A percentile compares a stretch with the other conserved stretches of the same genome.
These are phyloP conservation scores for Blumeria hordei DNA, from an alignment of 2,329 filamentous ascomycete species.

Conservation along the genomic window DNA sequence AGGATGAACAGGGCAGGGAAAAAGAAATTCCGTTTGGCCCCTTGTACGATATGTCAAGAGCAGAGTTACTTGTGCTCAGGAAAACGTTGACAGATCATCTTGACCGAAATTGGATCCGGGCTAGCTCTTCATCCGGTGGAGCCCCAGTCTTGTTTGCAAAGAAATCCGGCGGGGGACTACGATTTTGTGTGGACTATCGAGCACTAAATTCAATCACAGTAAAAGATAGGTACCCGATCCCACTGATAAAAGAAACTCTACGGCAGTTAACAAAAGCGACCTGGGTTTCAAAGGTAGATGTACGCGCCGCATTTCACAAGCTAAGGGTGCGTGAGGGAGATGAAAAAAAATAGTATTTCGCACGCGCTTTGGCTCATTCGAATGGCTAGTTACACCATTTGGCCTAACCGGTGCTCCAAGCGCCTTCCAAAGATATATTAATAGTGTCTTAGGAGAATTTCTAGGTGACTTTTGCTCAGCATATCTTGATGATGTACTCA, in stretches of 20 bases:
- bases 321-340: not conserved
- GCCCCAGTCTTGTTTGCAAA: conserved; percentile 1
- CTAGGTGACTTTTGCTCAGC: not conserved
- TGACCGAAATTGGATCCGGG: not conserved
- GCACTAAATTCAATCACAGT: conserved; percentile 2
- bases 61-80: no score
- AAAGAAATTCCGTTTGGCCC: no score
- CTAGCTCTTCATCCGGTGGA: not conserved
- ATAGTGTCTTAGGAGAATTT: not conserved
- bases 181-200: conserved; percentile 2
- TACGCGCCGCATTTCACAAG: not conserved
- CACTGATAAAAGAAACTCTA: not conserved
- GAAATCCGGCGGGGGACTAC: not conserved
- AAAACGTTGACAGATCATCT: no score
- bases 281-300: not conserved
- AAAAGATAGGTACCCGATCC: not conserved
- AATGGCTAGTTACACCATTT: not conserved
- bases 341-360: not conserved
- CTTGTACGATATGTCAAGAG: no score
- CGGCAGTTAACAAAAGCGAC: not conserved
- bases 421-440: not conserved
- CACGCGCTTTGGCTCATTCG: not conserved
- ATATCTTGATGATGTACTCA: not conserved
- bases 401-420: not conserved
- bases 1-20: no score